phyloP scores from a whole-genome alignment of 2,329 filamentous ascomycete species.

The Nemania sp. region DNA sequence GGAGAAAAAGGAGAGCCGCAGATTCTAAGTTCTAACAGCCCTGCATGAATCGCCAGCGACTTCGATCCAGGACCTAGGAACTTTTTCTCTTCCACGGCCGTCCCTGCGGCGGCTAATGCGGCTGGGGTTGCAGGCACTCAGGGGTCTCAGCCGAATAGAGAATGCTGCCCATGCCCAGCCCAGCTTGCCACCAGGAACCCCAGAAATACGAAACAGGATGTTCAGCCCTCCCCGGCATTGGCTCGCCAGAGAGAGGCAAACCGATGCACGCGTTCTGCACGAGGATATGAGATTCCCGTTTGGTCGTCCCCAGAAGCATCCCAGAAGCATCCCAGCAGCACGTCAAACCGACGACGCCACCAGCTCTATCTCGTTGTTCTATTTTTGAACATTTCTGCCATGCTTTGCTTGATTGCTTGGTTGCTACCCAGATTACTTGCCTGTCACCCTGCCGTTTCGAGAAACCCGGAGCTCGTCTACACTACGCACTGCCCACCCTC shows the following conservation, averaged over 20 bases:
- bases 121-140: constrained; percentile 23
- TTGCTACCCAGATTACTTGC: too few relatives aligned
- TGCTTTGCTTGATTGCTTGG: too few relatives aligned
- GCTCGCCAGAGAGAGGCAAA: too few relatives aligned
- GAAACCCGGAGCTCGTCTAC: too few relatives aligned
- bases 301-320: constrained; percentile 9
- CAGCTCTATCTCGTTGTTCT: constrained; percentile 13
- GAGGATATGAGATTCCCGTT: constrained; percentile 15
- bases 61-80: constrained; percentile 24
- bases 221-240: constrained; percentile 1
- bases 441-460: too few relatives aligned
- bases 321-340: constrained; percentile 17
- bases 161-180: neutral
- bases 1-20: constrained; percentile 27
- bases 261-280: neutral
- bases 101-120: constrained; percentile 25
- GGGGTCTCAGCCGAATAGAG: constrained; percentile 18
- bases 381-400: constrained; percentile 4
- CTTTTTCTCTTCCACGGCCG: constrained; percentile 19
- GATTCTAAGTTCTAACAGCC: constrained; percentile 13
- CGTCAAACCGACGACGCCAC: constrained; percentile 19
- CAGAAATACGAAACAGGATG: constrained; percentile 18
- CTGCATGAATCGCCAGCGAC: constrained; percentile 24
- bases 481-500: too few relatives aligned
- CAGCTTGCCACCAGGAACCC: neutral